Evolutionary conservation across 768 basidiomycete species (phyloP), one percentile per base, ranked within the genome.

Genomic region (Phaeolepiota aurea): DNA sequence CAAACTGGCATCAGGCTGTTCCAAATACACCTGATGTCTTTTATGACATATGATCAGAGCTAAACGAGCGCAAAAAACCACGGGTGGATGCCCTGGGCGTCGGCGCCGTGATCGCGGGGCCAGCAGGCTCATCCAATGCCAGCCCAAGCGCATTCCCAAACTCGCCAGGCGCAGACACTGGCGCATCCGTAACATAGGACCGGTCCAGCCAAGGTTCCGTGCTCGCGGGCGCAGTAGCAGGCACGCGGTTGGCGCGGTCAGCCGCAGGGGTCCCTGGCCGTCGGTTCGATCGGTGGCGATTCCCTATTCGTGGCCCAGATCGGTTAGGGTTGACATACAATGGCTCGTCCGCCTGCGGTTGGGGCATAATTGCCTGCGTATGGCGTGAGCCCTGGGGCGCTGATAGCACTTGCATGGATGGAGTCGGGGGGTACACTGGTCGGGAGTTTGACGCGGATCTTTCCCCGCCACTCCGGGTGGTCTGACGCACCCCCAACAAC

Each of bases 51-150:
- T 23, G 40, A 18, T 58, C 60, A 21, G 48, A 45, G 43, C 56
- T 61, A 47, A 57, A 63, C 11, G 61, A 57, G 32, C 61, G 48
- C 44, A 64, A 46, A 40, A 64, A 58, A 32, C 44, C 32, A 14
- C 48, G 49, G 30, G 46, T 54, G 3, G 61, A 51, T 3, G 54
- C 48, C 16, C 57, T 49, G 7, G 65, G 65, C 15, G 56, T 62
- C 1, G 64, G 65, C 4, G 63, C 60, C 33, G 48, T 55, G 34
- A 65, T 59, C 4, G 43, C 44, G 16, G 49, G 37, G 0, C 53
- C 30, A n/a, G 47, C 28, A 19, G 40, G 35, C 19, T 38, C 39
- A 23, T 50, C 46, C 25, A 62, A 38, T 30, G 58, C 54, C 20
- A 64, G 48, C 15, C 58, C 59, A 20, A 61, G 51, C 11, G 59